These are phyloP conservation scores for Penicillium sp. DNA, from an alignment of 2,329 filamentous ascomycete species.

Conservation along the genomic window DNA sequence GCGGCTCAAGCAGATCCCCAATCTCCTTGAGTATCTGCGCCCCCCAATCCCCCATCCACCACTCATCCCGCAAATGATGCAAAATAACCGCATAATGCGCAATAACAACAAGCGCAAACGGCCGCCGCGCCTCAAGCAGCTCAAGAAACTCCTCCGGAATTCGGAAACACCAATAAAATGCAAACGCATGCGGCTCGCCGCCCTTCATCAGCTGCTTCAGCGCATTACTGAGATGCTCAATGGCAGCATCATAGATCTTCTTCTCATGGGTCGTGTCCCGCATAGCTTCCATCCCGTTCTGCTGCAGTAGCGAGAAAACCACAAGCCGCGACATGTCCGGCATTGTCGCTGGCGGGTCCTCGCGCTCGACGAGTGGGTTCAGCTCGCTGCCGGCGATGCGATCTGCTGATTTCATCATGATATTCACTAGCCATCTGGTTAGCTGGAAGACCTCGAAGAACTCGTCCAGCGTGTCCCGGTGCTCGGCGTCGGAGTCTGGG, in stretches of 20 bases:
- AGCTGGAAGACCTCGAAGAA: slow-evolving; percentile 31
- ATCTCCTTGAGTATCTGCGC: slow-evolving; percentile 63
- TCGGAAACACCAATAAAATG: slow-evolving; percentile 60
- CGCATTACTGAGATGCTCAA: slow-evolving; percentile 26
- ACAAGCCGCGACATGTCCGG: slow-evolving; percentile 35
- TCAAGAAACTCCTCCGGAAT: slow-evolving; percentile 57
- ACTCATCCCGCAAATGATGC: slow-evolving; percentile 59
- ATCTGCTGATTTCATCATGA: slow-evolving; percentile 23
- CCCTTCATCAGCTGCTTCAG: slow-evolving; percentile 31
- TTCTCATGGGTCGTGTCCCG: slow-evolving; percentile 27
- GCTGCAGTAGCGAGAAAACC: slow-evolving; percentile 24
- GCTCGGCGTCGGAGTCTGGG: slow-evolving; percentile 6
- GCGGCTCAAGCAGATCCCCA: slow-evolving; percentile 24
- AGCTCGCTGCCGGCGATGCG: slow-evolving; percentile 29
- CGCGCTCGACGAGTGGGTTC: slow-evolving; percentile 24
- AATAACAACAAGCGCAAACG: slow-evolving; percentile 44
- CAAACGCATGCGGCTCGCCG: slow-evolving; percentile 29
- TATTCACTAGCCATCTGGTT: slow-evolving; percentile 30
- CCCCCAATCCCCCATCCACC: slow-evolving; percentile 68
- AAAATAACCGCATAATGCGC: slow-evolving; percentile 49
- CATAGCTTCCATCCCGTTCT: slow-evolving; percentile 24
- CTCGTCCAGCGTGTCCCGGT: slow-evolving; percentile 26
- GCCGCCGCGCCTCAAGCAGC: slow-evolving; percentile 35
- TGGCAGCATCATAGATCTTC: slow-evolving; percentile 26
- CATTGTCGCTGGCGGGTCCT: slow-evolving; percentile 29